Base-by-base conservation (phyloP, 257 asterid genomes). In the Solanum bulbocastanum region DNA sequence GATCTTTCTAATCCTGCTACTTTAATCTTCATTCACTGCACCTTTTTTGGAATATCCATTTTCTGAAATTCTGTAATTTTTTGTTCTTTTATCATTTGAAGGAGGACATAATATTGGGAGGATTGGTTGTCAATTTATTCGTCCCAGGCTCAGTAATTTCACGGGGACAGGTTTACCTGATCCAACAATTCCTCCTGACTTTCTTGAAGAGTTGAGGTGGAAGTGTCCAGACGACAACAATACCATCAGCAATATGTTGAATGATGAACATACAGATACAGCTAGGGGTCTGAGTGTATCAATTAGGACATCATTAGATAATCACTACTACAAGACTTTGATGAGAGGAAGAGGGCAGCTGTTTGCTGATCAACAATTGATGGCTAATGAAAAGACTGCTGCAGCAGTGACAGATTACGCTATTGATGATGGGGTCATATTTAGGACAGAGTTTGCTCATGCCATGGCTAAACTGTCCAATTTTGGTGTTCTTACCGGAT, bases 381-480 rank as follows among this genome's bases (percentile, higher is more conserved):
- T 90, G 92, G 86, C 83, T 10, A 11, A 88, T 40, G 92, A 85
- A 83, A 58, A 90, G 86, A 88, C 93, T 0, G 88, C 89, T 4
- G 42, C 81, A 25, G 72, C 68, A 10, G 92, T 88, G 40, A 25
- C 40, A 20, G 90, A 90, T 32, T 90, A 88, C 40, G 84, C 91
- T 79, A 56, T 22, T 23, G 92, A 87, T 32, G 92, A 91, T 44
- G 90, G 83, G 42, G 20, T 84, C 7, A 73, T 56, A 39, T 90
- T 91, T 44, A 25, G 89, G 22, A 18, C 25, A 22, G 90, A 91
- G 16, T 91, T 91, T 86, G 91, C 91, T 4, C 66, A 78, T 10
- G 92, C 88, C 32, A 87, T 90, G 91, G 37, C 85, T 68, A 91
- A 90, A 84, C 22, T 91, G 74, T 90, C 93, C n/a, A 88, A 88